phyloP scores from a whole-genome alignment of 352 stramenopile genomes.

The Aphanomyces cochlioides region DNA sequence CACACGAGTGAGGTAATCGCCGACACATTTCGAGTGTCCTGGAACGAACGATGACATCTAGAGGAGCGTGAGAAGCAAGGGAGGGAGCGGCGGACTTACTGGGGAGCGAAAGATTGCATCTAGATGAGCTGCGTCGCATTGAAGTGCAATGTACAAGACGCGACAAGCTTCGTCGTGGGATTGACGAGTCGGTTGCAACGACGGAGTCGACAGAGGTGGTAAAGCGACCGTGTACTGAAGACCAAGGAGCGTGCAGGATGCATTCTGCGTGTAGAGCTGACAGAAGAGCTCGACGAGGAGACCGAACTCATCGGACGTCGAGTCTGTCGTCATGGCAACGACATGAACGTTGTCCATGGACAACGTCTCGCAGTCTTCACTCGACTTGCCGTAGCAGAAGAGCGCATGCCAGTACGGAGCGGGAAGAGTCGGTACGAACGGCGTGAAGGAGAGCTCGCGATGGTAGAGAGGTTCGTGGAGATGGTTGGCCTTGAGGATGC shows the following conservation, averaged over 20 bases:
- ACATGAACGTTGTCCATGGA: conserved; percentile 7
- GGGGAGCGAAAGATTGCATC: conserved; percentile 9
- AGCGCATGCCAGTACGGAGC: conserved; percentile 12
- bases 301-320: background rate
- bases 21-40: background rate
- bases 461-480: conserved; percentile 27
- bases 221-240: conserved; percentile 3
- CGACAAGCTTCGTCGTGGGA: background rate
- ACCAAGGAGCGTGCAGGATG: conserved; percentile 8
- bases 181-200: background rate
- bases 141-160: conserved; percentile 24
- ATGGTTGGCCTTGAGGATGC: background rate
- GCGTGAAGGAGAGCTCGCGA: conserved; percentile 15
- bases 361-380: conserved; percentile 1
- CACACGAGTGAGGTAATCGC: conserved; percentile 2
- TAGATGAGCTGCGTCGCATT: background rate
- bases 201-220: background rate
- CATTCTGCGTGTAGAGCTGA: background rate
- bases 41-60: conserved; percentile 7
- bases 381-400: conserved; percentile 5
- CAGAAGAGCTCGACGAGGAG: conserved; percentile 7
- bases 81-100: background rate
- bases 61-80: background rate
- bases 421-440: conserved; percentile 14
- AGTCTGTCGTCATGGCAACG: background rate